These are phyloP conservation scores for Cadophora sp. DNA, from an alignment of 2,329 filamentous ascomycete species.

Conservation along the genomic window DNA sequence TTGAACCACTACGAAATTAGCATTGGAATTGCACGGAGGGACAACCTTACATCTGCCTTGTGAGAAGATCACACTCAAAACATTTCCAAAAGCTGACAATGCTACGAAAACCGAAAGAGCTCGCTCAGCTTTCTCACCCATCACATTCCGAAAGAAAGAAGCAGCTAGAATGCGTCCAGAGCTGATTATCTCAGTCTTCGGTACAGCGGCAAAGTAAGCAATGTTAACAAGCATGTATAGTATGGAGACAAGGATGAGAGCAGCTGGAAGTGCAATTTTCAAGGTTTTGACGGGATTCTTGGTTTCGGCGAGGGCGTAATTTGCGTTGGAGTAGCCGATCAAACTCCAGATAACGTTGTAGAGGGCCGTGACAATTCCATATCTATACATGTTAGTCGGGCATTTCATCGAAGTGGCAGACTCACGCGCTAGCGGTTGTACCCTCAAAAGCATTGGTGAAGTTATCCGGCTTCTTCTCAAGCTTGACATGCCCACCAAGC, in stretches of 20 bases:
- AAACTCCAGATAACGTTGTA: conserved; percentile 78
- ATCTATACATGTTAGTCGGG: conserved; percentile 21
- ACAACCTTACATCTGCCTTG: conserved; percentile 58
- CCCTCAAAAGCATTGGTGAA: conserved; percentile 69
- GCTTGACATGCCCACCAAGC: conserved; percentile 64
- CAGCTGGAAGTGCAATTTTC: conserved; percentile 68
- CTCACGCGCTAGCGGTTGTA: conserved; percentile 66
- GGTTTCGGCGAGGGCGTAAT: conserved; percentile 70
- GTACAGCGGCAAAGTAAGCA: conserved; percentile 67
- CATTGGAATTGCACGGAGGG: no score
- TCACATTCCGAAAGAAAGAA: conserved; percentile 62
- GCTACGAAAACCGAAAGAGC: conserved; percentile 71
- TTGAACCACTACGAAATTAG: conserved; percentile 56
- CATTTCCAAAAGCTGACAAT: conserved; percentile 71
- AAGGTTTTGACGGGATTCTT: conserved; percentile 69
- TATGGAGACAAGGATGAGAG: conserved; percentile 62
- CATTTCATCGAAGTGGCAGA: background rate
- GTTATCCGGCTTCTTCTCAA: conserved; percentile 64
- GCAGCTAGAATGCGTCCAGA: conserved; percentile 60
- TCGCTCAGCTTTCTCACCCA: conserved; percentile 60
- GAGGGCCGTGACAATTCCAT: conserved; percentile 71
- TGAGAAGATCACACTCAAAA: conserved; percentile 72
- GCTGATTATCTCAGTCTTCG: conserved; percentile 59
- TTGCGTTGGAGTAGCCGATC: conserved; percentile 72
- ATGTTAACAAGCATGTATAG: conserved; percentile 73